A percentile compares a stretch with the other conserved stretches of the same genome.
Evolutionary conservation across 805 yeast genomes (phyloP).

Genomic region (Torulaspora gathmanii): DNA sequence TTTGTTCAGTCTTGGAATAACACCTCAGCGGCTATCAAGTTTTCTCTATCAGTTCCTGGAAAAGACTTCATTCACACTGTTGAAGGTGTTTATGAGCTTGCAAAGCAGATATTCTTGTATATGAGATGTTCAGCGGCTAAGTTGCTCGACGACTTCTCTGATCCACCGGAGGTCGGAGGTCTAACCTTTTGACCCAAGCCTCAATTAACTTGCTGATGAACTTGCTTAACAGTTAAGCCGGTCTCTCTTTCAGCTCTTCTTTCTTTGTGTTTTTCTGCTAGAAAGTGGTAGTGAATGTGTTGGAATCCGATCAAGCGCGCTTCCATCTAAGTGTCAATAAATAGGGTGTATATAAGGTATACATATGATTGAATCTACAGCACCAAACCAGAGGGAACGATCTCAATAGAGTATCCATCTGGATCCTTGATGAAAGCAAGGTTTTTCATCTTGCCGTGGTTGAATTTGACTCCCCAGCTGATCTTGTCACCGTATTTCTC

Average conservation of each 20-base stretch:
- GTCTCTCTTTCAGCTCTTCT: background rate
- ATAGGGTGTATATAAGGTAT: background rate
- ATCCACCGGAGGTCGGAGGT: no score
- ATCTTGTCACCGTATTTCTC: slow-evolving; percentile 45
- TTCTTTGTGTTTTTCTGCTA: background rate
- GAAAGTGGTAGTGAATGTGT: background rate
- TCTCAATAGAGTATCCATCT: slow-evolving; percentile 82
- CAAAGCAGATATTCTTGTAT: no score
- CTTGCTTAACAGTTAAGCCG: no score
- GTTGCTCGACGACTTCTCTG: no score
- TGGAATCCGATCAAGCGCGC: background rate
- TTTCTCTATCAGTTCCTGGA: no score
- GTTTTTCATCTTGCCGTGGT: slow-evolving; percentile 51
- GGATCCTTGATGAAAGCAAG: slow-evolving; percentile 82
- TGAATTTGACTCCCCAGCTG: slow-evolving; percentile 55
- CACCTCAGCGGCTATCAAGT: no score
- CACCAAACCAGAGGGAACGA: slow-evolving; percentile 44
- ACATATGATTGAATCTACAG: slow-evolving; percentile 1
- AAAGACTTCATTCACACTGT: no score
- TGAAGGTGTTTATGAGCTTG: no score
- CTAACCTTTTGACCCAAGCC: no score
- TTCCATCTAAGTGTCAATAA: background rate
- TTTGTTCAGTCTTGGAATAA: no score
- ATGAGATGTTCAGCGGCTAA: no score
- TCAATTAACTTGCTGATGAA: no score